Conservation (phyloP, 441 rosid genomes). For the Brassica hybrid region DNA sequence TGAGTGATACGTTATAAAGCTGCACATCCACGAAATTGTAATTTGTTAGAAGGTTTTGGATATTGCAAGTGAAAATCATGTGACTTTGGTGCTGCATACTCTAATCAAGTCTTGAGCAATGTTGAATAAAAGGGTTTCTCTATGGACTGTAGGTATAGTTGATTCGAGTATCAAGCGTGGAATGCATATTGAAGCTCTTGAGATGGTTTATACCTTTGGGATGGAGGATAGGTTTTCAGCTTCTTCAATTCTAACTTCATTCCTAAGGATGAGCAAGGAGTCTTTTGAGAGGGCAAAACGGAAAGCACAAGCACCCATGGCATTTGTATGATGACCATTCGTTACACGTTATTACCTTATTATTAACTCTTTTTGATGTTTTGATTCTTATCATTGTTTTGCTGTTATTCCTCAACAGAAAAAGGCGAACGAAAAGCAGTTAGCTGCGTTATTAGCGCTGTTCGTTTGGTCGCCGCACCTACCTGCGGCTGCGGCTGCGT, state of each 20-base stretch:
- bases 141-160: slow-evolving; percentile 51
- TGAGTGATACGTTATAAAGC: background rate
- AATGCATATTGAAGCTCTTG: slow-evolving; percentile 62
- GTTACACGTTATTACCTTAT: slow-evolving; percentile 12
- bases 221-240: slow-evolving; percentile 67
- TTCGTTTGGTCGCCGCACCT: too few species aligned
- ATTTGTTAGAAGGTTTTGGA: background rate
- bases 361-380: slow-evolving; percentile 10
- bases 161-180: slow-evolving; percentile 59
- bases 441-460: slow-evolving; percentile 56
- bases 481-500: too few species aligned
- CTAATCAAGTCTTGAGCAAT: background rate
- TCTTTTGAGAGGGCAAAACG: slow-evolving; percentile 49
- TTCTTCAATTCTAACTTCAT: slow-evolving; percentile 51
- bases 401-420: slow-evolving; percentile 46
- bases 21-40: background rate
- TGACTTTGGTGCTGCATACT: slow-evolving; percentile 3
- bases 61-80: background rate
- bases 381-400: slow-evolving; percentile 23
- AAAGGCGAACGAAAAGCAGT: slow-evolving; percentile 54
- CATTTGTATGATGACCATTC: slow-evolving; percentile 47
- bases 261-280: slow-evolving; percentile 58
- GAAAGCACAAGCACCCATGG: slow-evolving; percentile 44
- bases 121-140: background rate
- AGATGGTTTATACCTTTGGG: slow-evolving; percentile 58